Percentiles rank a stretch among this genome's conserved stretches.
phyloP scores from a whole-genome alignment of 345 rosid species.

The Eutrema heterophyllum region DNA sequence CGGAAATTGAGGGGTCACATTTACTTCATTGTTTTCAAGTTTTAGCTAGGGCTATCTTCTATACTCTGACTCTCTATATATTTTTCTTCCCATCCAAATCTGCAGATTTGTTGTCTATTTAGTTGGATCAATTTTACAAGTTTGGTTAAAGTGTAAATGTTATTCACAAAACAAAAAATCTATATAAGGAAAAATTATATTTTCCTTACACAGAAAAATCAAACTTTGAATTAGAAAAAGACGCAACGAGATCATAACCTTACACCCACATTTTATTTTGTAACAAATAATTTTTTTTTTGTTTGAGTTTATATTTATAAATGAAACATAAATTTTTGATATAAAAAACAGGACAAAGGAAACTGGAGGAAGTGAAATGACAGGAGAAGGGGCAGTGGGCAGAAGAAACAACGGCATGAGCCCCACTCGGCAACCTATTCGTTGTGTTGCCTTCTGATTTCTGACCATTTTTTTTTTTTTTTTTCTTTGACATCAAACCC shows the following conservation, averaged over 20 bases:
- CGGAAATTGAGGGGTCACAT: slow-evolving; percentile 18
- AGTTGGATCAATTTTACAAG: neutral
- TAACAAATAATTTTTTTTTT: neutral
- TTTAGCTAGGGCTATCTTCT: neutral
- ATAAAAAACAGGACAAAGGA: neutral
- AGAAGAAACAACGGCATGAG: slow-evolving; percentile 22
- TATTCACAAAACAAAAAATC: neutral
- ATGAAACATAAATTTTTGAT: neutral
- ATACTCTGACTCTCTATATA: too few species aligned
- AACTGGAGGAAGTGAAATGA: slow-evolving; percentile 8
- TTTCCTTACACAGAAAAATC: neutral
- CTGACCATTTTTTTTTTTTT: neutral
- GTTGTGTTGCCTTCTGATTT: slow-evolving; percentile 15
- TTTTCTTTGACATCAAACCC: neutral
- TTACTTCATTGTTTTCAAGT: neutral
- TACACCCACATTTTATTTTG: neutral
- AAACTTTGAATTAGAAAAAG: neutral
- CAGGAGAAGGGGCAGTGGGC: slow-evolving; percentile 17
- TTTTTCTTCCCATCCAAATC: neutral
- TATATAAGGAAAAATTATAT: neutral
- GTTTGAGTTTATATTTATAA: neutral
- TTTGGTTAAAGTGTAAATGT: neutral
- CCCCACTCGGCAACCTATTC: slow-evolving; percentile 34
- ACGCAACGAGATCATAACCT: neutral
- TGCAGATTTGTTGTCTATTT: neutral